Evolutionary conservation across 2,329 filamentous ascomycete genomes (phyloP).

Genomic region (Diaporthe batatas): DNA sequence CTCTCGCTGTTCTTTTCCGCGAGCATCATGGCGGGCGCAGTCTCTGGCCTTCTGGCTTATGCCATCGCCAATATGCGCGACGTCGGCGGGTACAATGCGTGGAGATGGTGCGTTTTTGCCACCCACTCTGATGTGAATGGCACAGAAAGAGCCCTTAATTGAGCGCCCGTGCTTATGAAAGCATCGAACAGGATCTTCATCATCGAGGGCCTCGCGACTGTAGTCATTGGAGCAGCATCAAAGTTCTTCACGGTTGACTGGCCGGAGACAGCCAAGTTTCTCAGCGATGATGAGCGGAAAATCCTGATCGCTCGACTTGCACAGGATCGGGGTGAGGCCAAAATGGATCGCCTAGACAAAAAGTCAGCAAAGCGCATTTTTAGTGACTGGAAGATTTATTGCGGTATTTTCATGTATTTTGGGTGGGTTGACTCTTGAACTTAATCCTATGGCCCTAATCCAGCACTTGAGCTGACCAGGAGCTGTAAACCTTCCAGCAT

Average conservation of each 20-base stretch:
- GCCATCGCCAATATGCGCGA: conserved; percentile 66
- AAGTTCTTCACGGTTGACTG: conserved; percentile 60
- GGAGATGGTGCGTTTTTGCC: conserved; percentile 51
- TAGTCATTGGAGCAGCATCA: conserved; percentile 56
- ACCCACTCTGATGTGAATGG: neutral
- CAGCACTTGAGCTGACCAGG: neutral
- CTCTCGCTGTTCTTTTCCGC: conserved; percentile 45
- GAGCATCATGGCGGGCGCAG: conserved; percentile 60
- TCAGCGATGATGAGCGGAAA: conserved; percentile 59
- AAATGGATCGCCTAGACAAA: conserved; percentile 67
- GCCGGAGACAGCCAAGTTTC: conserved; percentile 53
- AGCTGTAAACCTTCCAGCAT: conserved; percentile 38
- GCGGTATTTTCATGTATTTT: conserved; percentile 53
- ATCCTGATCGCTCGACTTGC: conserved; percentile 57
- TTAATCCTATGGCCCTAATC: neutral
- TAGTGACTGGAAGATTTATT: conserved; percentile 60
- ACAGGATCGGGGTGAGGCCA: conserved; percentile 57
- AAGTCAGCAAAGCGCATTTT: conserved; percentile 61
- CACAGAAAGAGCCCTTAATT: neutral
- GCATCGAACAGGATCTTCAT: conserved; percentile 59
- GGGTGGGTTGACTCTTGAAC: conserved; percentile 41
- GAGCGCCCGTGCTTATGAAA: neutral
- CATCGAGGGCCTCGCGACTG: conserved; percentile 61
- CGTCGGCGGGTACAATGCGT: conserved; percentile 58
- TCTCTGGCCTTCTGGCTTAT: conserved; percentile 64